Percentiles rank a stretch among this genome's conserved stretches.
Conservation (phyloP, 176 grass and related monocot species). For the Elaeis guineensis region DNA sequence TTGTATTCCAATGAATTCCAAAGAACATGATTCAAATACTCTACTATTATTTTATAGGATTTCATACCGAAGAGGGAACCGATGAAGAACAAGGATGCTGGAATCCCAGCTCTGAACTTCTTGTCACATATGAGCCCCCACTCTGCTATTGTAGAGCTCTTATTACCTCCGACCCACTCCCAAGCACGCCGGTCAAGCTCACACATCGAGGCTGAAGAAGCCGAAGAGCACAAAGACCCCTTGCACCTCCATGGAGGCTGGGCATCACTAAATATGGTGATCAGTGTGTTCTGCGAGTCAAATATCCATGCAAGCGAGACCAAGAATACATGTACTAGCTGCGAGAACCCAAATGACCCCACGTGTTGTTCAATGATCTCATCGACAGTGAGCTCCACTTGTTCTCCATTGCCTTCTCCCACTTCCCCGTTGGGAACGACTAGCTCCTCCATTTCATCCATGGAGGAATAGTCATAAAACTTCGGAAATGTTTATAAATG, state of each 20-base stretch:
- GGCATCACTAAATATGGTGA: constrained; percentile 39
- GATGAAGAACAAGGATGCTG: constrained; percentile 43
- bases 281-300: constrained; percentile 33
- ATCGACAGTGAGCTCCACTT: constrained; percentile 31
- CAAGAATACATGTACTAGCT: constrained; percentile 37
- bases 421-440: constrained; percentile 1
- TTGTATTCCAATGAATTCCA: too few species aligned
- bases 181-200: constrained; percentile 24
- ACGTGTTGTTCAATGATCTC: constrained; percentile 39
- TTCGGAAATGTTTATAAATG: neutral
- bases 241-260: constrained; percentile 39
- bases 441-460: constrained; percentile 28
- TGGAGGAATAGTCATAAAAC: neutral
- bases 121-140: constrained; percentile 47
- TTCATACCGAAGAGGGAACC: constrained; percentile 34
- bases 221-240: neutral
- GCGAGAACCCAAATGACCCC: constrained; percentile 32
- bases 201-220: constrained; percentile 16
- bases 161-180: constrained; percentile 39
- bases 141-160: constrained; percentile 41
- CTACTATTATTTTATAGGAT: too few species aligned
- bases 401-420: constrained; percentile 10
- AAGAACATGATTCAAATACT: too few species aligned
- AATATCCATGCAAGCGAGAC: constrained; percentile 47
- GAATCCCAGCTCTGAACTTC: constrained; percentile 36